phyloP scores from a whole-genome alignment of 2,329 filamentous ascomycete genomes.

The Aspergillus tamarii region DNA sequence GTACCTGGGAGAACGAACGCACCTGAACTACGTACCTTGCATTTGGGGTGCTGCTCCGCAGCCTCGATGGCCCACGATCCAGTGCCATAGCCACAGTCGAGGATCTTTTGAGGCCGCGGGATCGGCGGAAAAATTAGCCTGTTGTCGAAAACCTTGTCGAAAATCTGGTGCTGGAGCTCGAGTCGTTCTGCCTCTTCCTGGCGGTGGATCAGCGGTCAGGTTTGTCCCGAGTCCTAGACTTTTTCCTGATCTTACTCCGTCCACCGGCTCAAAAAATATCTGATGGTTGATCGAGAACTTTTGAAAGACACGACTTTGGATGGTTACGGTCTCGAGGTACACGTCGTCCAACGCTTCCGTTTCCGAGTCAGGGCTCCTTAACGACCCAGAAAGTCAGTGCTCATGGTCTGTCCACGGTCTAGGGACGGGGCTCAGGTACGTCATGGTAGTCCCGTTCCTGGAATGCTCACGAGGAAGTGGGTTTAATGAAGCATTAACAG shows the following conservation, averaged over 20 bases:
- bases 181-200: slow-evolving; percentile 71
- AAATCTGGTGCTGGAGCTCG: slow-evolving; percentile 64
- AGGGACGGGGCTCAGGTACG: slow-evolving; percentile 28
- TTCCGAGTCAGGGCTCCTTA: slow-evolving; percentile 49
- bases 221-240: not conserved
- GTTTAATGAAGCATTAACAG: not conserved
- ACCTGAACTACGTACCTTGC: slow-evolving; percentile 56
- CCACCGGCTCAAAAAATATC: slow-evolving; percentile 69
- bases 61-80: slow-evolving; percentile 72
- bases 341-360: slow-evolving; percentile 59
- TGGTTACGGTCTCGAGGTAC: slow-evolving; percentile 61
- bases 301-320: slow-evolving; percentile 69
- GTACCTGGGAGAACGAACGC: slow-evolving; percentile 6
- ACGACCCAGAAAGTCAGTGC: slow-evolving; percentile 30
- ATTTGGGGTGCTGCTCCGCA: slow-evolving; percentile 65
- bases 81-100: slow-evolving; percentile 75
- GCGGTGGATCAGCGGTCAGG: slow-evolving; percentile 21
- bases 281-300: slow-evolving; percentile 66
- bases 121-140: slow-evolving; percentile 72
- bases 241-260: slow-evolving; percentile 59
- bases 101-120: slow-evolving; percentile 58
- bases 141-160: slow-evolving; percentile 67
- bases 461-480: not conserved
- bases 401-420: slow-evolving; percentile 9
- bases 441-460: slow-evolving; percentile 30